These are phyloP conservation scores for Acanthamoeba divionensis DNA, from an alignment of 208 protist species.

Conservation along the genomic window DNA sequence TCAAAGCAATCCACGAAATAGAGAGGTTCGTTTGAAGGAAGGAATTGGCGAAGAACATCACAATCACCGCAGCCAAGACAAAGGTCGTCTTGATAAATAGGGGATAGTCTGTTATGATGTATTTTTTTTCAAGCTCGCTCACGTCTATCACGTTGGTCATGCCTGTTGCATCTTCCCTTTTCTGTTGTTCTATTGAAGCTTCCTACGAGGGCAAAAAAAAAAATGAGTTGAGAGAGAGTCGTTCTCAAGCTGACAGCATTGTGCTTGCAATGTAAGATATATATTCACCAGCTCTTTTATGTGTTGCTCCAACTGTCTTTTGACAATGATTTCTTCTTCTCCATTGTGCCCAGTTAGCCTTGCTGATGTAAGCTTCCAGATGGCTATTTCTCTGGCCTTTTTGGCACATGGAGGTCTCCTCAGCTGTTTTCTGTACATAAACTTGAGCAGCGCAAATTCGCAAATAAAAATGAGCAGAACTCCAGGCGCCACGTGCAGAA, in stretches of 20 bases:
- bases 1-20: slow-evolving; percentile 69
- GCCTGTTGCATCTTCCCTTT: neutral
- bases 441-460: slow-evolving; percentile 46
- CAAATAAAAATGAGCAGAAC: neutral
- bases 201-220: neutral
- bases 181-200: neutral
- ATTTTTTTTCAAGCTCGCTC: slow-evolving; percentile 58
- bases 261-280: neutral
- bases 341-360: slow-evolving; percentile 4
- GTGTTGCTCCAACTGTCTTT: neutral
- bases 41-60: slow-evolving; percentile 68
- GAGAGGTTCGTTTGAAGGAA: slow-evolving; percentile 54
- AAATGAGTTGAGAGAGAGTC: neutral
- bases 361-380: slow-evolving; percentile 48
- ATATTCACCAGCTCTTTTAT: neutral
- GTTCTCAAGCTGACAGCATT: neutral
- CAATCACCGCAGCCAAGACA: slow-evolving; percentile 62
- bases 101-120: slow-evolving; percentile 53
- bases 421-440: slow-evolving; percentile 6
- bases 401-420: neutral
- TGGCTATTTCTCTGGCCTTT: slow-evolving; percentile 26
- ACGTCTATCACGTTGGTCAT: slow-evolving; percentile 34
- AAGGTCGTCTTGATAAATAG: slow-evolving; percentile 60
- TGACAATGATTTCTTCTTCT: slow-evolving; percentile 45
- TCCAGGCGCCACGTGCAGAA: slow-evolving; percentile 18